A percentile compares a stretch with the other conserved stretches of the same genome.
Evolutionary conservation across 225 moss, liverwort and hornwort genomes (phyloP).

Genomic region (Asterella californica): DNA sequence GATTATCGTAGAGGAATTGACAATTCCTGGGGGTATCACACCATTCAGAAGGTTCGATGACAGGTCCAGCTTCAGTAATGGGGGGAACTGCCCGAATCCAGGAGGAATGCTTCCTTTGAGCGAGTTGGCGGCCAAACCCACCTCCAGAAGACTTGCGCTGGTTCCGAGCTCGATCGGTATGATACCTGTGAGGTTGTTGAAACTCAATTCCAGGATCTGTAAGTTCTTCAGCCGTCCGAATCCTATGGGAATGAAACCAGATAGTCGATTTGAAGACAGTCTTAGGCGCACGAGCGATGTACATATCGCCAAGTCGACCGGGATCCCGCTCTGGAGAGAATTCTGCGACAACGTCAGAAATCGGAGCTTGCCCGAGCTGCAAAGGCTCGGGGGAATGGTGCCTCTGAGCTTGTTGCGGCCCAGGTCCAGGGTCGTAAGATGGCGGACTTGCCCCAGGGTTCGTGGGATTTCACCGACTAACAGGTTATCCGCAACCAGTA

Average conservation of each 20-base stretch:
- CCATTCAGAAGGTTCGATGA: slow-evolving; percentile 18
- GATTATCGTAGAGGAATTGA: not conserved
- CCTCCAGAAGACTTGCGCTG: not conserved
- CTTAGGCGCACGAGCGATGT: not conserved
- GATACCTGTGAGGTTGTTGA: slow-evolving; percentile 23
- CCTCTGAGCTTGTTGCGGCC: slow-evolving; percentile 3
- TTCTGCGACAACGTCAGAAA: not conserved
- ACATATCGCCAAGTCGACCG: slow-evolving; percentile 1
- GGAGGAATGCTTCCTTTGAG: slow-evolving; percentile 13
- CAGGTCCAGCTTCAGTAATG: slow-evolving; percentile 11
- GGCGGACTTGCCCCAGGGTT: not conserved
- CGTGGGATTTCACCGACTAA: slow-evolving; percentile 16
- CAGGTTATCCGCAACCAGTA: slow-evolving; percentile 1
- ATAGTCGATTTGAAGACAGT: slow-evolving; percentile 1
- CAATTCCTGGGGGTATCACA: slow-evolving; percentile 1
- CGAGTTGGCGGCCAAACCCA: not conserved
- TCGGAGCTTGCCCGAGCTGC: not conserved
- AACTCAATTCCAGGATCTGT: not conserved
- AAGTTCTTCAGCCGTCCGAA: slow-evolving; percentile 24
- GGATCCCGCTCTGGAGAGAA: slow-evolving; percentile 3
- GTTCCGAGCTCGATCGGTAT: slow-evolving; percentile 10
- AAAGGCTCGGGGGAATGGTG: slow-evolving; percentile 6
- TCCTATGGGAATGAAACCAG: slow-evolving; percentile 19
- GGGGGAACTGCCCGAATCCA: not conserved
- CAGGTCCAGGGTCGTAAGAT: slow-evolving; percentile 5